These are phyloP conservation scores for Amanita thiersii DNA, from an alignment of 768 basidiomycete genomes.

Conservation along the genomic window DNA sequence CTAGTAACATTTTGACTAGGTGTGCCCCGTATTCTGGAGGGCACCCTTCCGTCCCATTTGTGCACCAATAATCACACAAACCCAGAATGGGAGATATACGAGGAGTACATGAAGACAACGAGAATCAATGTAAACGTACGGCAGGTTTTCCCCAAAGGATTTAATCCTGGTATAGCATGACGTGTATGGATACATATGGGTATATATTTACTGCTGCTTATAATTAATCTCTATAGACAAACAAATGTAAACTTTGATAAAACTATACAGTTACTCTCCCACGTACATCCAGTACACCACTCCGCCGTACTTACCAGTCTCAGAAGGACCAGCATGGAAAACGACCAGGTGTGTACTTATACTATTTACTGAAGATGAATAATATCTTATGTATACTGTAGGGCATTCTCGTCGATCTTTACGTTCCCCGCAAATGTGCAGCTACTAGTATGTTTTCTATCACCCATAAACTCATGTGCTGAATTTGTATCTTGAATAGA, in stretches of 20 bases:
- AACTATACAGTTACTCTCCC: slow-evolving; percentile 36
- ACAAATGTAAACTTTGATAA: background rate
- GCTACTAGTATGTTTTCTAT: slow-evolving; percentile 73
- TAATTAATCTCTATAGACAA: background rate
- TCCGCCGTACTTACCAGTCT: slow-evolving; percentile 16
- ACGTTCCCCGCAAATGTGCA: slow-evolving; percentile 99
- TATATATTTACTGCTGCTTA: background rate
- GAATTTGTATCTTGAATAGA: slow-evolving; percentile 37
- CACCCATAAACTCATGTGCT: slow-evolving; percentile 2
- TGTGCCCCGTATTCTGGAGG: slow-evolving; percentile 82
- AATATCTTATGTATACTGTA: slow-evolving; percentile 20
- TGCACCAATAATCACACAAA: slow-evolving; percentile 16
- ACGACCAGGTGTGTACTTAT: slow-evolving; percentile 65
- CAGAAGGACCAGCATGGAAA: slow-evolving; percentile 62
- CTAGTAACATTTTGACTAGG: slow-evolving; percentile 36
- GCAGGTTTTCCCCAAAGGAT: slow-evolving; percentile 78
- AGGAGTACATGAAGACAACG: slow-evolving; percentile 53
- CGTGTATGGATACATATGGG: background rate
- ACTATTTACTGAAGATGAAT: slow-evolving; percentile 4
- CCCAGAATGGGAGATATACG: slow-evolving; percentile 52
- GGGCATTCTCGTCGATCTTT: slow-evolving; percentile 99
- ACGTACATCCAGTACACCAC: slow-evolving; percentile 19
- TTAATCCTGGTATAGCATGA: slow-evolving; percentile 23
- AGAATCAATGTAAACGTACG: slow-evolving; percentile 91
- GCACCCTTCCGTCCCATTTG: slow-evolving; percentile 64